These are phyloP conservation scores for Pochonia chlamydosporia DNA, from an alignment of 2,329 filamentous ascomycete genomes.

Conservation along the genomic window DNA sequence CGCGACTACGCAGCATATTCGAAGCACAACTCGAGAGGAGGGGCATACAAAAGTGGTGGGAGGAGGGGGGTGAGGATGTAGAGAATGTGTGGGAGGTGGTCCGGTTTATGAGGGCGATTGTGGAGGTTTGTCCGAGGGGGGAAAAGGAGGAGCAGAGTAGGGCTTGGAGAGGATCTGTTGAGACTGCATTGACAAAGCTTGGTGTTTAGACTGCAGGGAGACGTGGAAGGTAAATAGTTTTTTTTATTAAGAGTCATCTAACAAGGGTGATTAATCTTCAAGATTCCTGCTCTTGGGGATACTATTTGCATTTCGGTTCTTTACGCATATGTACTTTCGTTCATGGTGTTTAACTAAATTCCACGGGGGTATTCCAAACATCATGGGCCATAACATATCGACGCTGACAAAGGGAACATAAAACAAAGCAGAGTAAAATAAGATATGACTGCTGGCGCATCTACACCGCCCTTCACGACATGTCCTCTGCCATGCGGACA, in stretches of 20 bases:
- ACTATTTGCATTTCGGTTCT: no score
- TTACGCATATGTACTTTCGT: no score
- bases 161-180: constrained; percentile 14
- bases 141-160: constrained; percentile 15
- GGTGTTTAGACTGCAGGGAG: constrained; percentile 5
- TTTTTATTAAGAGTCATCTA: no score
- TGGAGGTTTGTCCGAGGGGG: constrained; percentile 21
- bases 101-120: constrained; percentile 21
- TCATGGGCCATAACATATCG: no score
- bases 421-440: not conserved
- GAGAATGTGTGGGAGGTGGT: constrained; percentile 21
- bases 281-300: no score
- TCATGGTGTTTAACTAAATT: no score
- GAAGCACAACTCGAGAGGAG: constrained; percentile 8
- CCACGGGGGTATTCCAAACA: no score
- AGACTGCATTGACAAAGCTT: constrained; percentile 10
- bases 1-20: constrained; percentile 18
- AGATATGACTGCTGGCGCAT: not conserved
- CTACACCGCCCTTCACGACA: not conserved
- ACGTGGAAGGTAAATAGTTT: not conserved
- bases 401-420: not conserved
- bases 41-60: constrained; percentile 12
- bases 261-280: no score
- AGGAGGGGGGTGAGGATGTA: constrained; percentile 10
- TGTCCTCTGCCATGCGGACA: constrained; percentile 31